phyloP scores from a whole-genome alignment of 495 filamentous ascomycete species.

The Tuber umbilicatum region DNA sequence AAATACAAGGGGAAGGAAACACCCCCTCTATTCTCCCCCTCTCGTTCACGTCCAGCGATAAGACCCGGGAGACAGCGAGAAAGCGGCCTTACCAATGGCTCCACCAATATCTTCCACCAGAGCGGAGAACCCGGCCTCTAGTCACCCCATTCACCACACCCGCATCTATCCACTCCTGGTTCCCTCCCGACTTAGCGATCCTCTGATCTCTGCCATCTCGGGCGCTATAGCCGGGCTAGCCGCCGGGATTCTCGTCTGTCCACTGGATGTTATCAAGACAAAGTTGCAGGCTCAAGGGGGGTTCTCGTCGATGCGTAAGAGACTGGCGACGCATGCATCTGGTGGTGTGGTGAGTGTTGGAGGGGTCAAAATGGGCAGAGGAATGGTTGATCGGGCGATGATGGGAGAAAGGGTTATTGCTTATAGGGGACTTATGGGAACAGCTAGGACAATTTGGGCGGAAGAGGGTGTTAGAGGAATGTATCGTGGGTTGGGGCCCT shows the following conservation, averaged over 20 bases:
- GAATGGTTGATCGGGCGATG: constrained; percentile 36
- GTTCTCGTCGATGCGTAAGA: constrained; percentile 47
- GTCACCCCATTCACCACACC: constrained; percentile 20
- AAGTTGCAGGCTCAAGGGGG: constrained; percentile 94
- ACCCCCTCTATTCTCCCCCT: neutral
- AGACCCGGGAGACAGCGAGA: neutral
- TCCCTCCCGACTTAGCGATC: constrained; percentile 28
- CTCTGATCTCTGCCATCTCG: constrained; percentile 57
- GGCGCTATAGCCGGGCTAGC: constrained; percentile 84
- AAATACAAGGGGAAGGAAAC: neutral
- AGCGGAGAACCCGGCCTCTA: neutral
- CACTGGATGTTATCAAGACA: constrained; percentile 98
- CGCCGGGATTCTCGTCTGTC: constrained; percentile 90
- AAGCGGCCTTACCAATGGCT: neutral
- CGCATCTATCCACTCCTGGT: constrained; percentile 30
- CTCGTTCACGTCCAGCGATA: neutral
- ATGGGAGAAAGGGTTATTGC: constrained; percentile 46
- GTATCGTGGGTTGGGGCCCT: constrained; percentile 88
- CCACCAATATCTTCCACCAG: neutral
- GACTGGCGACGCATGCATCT: constrained; percentile 7
- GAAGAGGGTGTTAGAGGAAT: constrained; percentile 85
- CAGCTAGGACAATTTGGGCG: constrained; percentile 71
- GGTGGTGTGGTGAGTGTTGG: constrained; percentile 1
- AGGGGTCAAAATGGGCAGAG: constrained; percentile 44
- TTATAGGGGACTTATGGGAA: constrained; percentile 82